Evolutionary conservation across 2,329 filamentous ascomycete species (phyloP), one percentile per base, ranked within the genome.

Genomic region (Raffaelea deltoideospora): DNA sequence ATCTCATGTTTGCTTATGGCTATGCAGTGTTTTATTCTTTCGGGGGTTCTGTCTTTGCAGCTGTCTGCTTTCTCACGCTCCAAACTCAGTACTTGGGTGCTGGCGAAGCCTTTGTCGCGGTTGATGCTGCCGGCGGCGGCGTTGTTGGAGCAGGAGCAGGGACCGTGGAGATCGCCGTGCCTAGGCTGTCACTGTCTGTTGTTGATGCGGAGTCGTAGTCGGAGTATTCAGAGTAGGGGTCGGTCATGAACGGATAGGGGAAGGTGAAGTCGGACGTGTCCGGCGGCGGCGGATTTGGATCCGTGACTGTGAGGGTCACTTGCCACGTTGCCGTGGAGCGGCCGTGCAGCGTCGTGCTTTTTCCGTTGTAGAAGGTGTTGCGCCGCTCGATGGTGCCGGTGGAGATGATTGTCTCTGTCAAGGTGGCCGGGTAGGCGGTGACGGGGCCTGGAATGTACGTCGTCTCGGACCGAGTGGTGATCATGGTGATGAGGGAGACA

Each of bases 401-500:
- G 1, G 35, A 42, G 3, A 40, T 23, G 8, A 40, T 29, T 2
- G 35, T 42, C n/a, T 34, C 31, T 3, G 40, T 42, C 3, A 39
- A 4, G 8, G 29, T 37, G 27, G 34, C 40, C 14, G 37, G 40
- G 23, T 39, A 39, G 5, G 11, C 32, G 5, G 34, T 39, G n/a
- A 41, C 37, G 5, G 40, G 40, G 2, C 40, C 40, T 2, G 40
- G 40, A 10, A 39, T 37, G 34, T 41, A 41, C 3, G 34, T 34
- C 13, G 40, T 41, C 13, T 34, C 34, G 10, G 20, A 34, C 11
- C 34, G 20, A 4, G 40, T 41, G 8, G 40, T 41, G 28, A 41
- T 39, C 37, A 41, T 39, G n/a, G 40, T 28, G 21, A 41, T 32
- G n/a, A 41, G 17, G 2, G 37, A 39, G 23, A 36, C 27, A 13